Base-by-base conservation (phyloP, 2,329 filamentous ascomycete genomes). In the Ciborinia camelliae region DNA sequence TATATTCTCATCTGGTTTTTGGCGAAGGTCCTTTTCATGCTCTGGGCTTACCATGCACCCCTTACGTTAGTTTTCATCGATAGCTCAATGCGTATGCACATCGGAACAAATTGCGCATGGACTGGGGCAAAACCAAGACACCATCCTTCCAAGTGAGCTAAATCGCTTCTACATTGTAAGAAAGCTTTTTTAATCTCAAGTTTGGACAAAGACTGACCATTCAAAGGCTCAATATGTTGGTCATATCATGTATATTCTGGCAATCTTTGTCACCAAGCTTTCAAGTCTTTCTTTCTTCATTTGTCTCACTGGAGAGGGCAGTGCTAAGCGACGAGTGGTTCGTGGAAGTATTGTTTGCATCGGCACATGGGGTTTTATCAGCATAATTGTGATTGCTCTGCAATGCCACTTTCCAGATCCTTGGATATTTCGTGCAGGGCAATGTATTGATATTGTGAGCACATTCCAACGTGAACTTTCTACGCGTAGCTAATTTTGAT, bases 61-160 rank as follows among this genome's bases (percentile, higher is more conserved):
- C 0, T 8, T 12, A 23, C 23, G 14, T 30, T 8, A 53, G 47
- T 28, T 53, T 23, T 28, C 23, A 23, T 51, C 60, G 12, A 50
- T 32, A 50, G 64, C 37, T 20, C 64, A 65, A 32, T 57, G 10
- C 26, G 20, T 62, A 23, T 37, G 28, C 32, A 62, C 50, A 53
- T 30, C 60, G 8, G 47, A 39, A 35, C 32, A 54, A 47, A 43
- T 54, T 41, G 10, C n/a, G 9, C 26, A 43, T 35, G 60, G 60
- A 32, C 35, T 62, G 10, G 60, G 60, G 9, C 35, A 45, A 62
- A 48, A 54, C 6, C 47, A 62, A 54, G 48, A 53, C 8, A 23
- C 8, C 18, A 14, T 62, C 5, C 23, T 51, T 20, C 23, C n/a
- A 15, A 41, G 15, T 35, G 30, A 62, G 28, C 12, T 62, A 1